These are phyloP conservation scores for Chamaecyparis obtusa DNA, from an alignment of 75 land plant species.

Conservation along the genomic window DNA sequence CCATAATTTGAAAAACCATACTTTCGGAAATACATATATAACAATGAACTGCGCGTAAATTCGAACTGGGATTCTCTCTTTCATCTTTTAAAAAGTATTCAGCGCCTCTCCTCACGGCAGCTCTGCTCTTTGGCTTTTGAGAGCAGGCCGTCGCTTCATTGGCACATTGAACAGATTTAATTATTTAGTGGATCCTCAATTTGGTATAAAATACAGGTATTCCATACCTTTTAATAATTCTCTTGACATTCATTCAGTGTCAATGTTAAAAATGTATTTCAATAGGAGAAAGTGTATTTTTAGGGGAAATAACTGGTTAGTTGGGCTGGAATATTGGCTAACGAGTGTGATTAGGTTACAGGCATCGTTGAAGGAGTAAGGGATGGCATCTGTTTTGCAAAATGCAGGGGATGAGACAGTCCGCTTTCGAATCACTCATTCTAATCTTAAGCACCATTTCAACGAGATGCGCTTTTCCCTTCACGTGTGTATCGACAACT, in stretches of 20 bases:
- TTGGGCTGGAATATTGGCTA: neutral
- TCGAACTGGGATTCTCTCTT: too few species aligned
- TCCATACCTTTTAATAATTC: neutral
- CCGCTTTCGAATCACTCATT: conserved; percentile 61
- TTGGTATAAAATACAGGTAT: neutral
- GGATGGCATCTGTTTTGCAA: conserved; percentile 58
- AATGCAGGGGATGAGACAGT: conserved; percentile 68
- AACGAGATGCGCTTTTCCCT: conserved; percentile 69
- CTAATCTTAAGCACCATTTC: conserved; percentile 59
- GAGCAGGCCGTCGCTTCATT: neutral
- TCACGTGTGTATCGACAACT: conserved; percentile 31
- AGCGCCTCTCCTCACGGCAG: neutral
- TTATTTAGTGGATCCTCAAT: neutral
- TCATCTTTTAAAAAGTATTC: neutral
- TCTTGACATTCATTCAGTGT: neutral
- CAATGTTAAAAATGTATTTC: neutral
- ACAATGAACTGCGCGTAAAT: too few species aligned
- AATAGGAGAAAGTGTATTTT: neutral
- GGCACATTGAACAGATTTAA: neutral
- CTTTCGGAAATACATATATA: too few species aligned
- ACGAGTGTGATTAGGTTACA: neutral
- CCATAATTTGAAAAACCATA: too few species aligned
- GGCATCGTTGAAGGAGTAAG: conserved; percentile 1
- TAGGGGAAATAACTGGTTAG: neutral
- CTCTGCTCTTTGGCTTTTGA: neutral